Conservation (phyloP, 495 filamentous ascomycete species). For the Penicillium mononematosum region DNA sequence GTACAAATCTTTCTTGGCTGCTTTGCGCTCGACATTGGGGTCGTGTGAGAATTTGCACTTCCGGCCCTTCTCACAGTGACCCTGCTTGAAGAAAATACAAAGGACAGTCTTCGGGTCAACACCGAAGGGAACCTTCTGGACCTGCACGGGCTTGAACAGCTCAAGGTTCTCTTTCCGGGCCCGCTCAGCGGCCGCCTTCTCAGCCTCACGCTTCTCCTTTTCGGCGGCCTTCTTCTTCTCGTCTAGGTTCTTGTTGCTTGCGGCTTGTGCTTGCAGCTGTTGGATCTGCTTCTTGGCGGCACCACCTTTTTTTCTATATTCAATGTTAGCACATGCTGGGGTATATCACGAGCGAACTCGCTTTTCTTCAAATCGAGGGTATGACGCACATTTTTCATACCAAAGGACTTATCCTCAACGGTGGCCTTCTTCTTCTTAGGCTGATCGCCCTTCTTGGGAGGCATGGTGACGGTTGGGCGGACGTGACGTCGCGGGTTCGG, state of each 20-base stretch:
- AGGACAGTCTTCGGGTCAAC: constrained; percentile 99
- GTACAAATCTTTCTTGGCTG: constrained; percentile 89
- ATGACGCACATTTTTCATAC: constrained; percentile 87
- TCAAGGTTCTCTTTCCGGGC: constrained; percentile 76
- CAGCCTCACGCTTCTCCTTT: constrained; percentile 76
- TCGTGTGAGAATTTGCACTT: constrained; percentile 99
- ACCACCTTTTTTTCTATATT: constrained; percentile 85
- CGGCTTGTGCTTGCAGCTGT: constrained; percentile 68
- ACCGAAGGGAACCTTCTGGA: constrained; percentile 95
- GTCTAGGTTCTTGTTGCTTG: constrained; percentile 71
- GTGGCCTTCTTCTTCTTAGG: constrained; percentile 71
- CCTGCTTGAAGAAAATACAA: constrained; percentile 94
- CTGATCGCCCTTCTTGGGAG: constrained; percentile 74
- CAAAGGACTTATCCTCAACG: constrained; percentile 88
- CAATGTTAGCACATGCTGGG: constrained; percentile 15
- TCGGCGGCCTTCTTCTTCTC: constrained; percentile 89
- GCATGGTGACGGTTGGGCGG: constrained; percentile 62
- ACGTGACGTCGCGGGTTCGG: constrained; percentile 14
- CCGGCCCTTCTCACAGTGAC: constrained; percentile 92
- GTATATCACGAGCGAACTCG: constrained; percentile 14
- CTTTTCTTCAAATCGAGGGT: not conserved
- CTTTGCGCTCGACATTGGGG: constrained; percentile 80
- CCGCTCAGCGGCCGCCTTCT: constrained; percentile 82
- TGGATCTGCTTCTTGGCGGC: constrained; percentile 86
- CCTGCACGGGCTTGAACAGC: constrained; percentile 90